A percentile compares a stretch with the other conserved stretches of the same genome.
Evolutionary conservation across 2,329 filamentous ascomycete species (phyloP).

Genomic region (Arthrobotrys conoides): DNA sequence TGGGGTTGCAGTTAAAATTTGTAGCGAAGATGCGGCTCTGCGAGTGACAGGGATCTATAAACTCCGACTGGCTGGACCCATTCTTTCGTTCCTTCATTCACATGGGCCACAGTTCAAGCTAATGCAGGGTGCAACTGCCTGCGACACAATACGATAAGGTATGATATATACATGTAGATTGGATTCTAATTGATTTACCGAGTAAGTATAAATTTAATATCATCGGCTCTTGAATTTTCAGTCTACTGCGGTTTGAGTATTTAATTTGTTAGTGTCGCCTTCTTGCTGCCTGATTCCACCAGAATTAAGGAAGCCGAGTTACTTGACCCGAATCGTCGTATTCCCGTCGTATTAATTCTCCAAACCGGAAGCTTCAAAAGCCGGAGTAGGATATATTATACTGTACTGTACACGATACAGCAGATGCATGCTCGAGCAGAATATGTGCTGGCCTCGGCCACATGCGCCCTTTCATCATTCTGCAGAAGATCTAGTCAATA

Average conservation of each 20-base stretch:
- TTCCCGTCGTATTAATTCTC: conserved; percentile 2
- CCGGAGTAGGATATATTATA: neutral
- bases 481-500: neutral
- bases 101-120: neutral
- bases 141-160: neutral
- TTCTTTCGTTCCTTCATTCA: neutral
- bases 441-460: conserved; percentile 7
- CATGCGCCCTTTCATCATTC: neutral
- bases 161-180: no score
- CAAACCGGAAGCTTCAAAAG: neutral
- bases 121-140: neutral
- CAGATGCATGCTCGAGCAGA: neutral
- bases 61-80: conserved; percentile 21
- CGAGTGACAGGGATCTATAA: conserved; percentile 22
- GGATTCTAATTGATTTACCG: neutral
- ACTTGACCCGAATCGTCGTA: neutral
- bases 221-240: neutral
- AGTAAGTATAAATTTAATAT: no score
- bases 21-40: conserved; percentile 33
- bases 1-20: conserved; percentile 42
- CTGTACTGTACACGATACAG: neutral
- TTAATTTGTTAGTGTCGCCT: no score
- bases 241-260: no score
- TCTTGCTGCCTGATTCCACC: neutral
- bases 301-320: no score